Evolutionary conservation across 805 yeast species (phyloP).

Genomic region (Saccharomycopsis microspora): DNA sequence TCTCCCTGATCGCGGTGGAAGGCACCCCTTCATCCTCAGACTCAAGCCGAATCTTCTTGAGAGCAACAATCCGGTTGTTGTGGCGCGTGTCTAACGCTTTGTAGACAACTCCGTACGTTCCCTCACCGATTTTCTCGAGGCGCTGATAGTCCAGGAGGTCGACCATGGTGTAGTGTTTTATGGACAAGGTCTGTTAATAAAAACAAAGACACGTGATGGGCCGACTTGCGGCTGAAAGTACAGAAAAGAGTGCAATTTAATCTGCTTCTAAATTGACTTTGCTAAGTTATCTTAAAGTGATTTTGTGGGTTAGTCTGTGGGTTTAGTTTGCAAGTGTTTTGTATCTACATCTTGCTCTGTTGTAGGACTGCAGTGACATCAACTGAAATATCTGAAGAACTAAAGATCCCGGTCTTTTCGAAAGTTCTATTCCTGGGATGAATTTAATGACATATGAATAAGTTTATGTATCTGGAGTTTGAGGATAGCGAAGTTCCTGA

Average conservation of each 20-base stretch:
- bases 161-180: slow-evolving; percentile 37
- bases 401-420: no score
- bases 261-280: no score
- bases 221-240: neutral
- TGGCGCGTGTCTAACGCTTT: slow-evolving; percentile 86
- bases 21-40: slow-evolving; percentile 99
- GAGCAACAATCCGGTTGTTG: slow-evolving; percentile 88
- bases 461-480: no score
- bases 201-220: neutral
- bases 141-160: slow-evolving; percentile 88
- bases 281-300: no score
- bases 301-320: no score
- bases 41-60: slow-evolving; percentile 89
- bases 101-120: slow-evolving; percentile 96
- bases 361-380: no score
- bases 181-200: neutral
- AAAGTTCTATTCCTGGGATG: no score
- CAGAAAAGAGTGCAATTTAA: neutral
- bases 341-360: no score
- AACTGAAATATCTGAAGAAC: no score
- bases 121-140: slow-evolving; percentile 95
- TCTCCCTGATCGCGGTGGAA: slow-evolving; percentile 94
- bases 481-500: no score
- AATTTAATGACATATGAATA: no score
- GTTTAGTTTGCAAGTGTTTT: no score